Percentiles rank a stretch among this genome's conserved stretches.
phyloP scores from a whole-genome alignment of 169 alveolate species.

The Plasmodium vinckei region DNA sequence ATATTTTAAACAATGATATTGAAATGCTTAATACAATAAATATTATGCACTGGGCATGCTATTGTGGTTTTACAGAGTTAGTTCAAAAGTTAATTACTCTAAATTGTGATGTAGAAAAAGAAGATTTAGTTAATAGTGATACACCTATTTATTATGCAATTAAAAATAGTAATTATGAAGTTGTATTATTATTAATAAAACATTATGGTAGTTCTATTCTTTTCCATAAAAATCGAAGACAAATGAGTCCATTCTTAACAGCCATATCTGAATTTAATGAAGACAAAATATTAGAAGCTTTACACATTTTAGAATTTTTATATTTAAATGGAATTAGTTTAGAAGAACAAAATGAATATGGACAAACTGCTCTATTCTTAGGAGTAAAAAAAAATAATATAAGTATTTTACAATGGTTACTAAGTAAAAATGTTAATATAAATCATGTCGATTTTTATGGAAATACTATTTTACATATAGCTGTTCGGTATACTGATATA shows the following conservation, averaged over 20 bases:
- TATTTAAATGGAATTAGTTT: conserved; percentile 90
- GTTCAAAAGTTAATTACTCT: conserved; percentile 78
- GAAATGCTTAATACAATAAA: conserved; percentile 78
- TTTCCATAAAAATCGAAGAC: conserved; percentile 82
- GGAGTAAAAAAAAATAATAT: conserved; percentile 90
- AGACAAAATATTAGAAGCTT: conserved; percentile 84
- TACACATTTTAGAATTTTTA: conserved; percentile 89
- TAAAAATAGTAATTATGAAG: conserved; percentile 82
- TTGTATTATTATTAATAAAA: conserved; percentile 79
- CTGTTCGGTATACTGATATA: conserved; percentile 78
- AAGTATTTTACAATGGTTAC: conserved; percentile 90
- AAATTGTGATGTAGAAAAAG: conserved; percentile 82
- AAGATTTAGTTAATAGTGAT: conserved; percentile 85
- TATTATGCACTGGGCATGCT: conserved; percentile 84
- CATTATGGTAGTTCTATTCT: conserved; percentile 82
- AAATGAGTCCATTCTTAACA: conserved; percentile 86
- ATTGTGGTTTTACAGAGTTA: conserved; percentile 82
- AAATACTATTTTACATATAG: conserved; percentile 83
- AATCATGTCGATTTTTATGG: conserved; percentile 89
- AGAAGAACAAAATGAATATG: conserved; percentile 91
- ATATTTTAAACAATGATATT: conserved; percentile 60
- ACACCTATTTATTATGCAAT: conserved; percentile 87
- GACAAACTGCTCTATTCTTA: conserved; percentile 91
- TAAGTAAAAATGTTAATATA: conserved; percentile 88
- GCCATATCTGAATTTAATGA: conserved; percentile 90